Evolutionary conservation across 257 asterid species (phyloP).

Genomic region (Eustoma russellianum): DNA sequence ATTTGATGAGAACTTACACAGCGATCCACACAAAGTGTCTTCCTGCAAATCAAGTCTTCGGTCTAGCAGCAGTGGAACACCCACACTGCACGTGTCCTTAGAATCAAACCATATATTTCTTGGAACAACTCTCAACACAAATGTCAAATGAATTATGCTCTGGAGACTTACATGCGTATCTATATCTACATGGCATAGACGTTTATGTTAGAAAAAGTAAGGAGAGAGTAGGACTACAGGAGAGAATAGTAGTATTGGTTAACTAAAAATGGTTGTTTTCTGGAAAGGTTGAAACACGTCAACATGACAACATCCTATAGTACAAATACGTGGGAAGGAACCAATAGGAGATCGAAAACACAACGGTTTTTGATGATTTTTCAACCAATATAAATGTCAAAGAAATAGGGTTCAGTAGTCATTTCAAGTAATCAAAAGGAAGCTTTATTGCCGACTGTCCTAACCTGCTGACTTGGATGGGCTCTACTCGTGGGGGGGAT

Average conservation of each 20-base stretch:
- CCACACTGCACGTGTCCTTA: too few relatives aligned
- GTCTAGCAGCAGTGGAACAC: too few relatives aligned
- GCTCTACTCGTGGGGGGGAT: background rate
- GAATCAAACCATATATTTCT: too few relatives aligned
- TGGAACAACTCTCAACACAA: too few relatives aligned
- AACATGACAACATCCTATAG: conserved; percentile 6
- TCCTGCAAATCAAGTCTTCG: too few relatives aligned
- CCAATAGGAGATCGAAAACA: conserved; percentile 54
- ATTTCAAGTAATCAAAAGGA: background rate
- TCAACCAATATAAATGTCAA: background rate
- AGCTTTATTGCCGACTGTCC: background rate
- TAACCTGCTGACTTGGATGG: background rate
- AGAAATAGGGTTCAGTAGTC: conserved; percentile 5
- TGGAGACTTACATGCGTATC: too few relatives aligned
- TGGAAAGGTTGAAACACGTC: conserved; percentile 30
- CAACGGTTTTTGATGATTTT: conserved; percentile 17
- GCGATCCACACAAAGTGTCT: too few relatives aligned
- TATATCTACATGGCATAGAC: background rate
- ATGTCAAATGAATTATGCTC: too few relatives aligned
- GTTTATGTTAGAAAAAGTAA: background rate
- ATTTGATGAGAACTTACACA: too few relatives aligned
- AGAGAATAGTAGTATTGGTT: too few relatives aligned
- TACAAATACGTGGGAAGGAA: background rate
- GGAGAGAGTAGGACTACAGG: too few relatives aligned
- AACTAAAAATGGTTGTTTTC: conserved; percentile 12